Percentiles rank a stretch among this genome's conserved stretches.
Conservation (phyloP, 2,329 filamentous ascomycete species). For the Aspergillus persii region DNA sequence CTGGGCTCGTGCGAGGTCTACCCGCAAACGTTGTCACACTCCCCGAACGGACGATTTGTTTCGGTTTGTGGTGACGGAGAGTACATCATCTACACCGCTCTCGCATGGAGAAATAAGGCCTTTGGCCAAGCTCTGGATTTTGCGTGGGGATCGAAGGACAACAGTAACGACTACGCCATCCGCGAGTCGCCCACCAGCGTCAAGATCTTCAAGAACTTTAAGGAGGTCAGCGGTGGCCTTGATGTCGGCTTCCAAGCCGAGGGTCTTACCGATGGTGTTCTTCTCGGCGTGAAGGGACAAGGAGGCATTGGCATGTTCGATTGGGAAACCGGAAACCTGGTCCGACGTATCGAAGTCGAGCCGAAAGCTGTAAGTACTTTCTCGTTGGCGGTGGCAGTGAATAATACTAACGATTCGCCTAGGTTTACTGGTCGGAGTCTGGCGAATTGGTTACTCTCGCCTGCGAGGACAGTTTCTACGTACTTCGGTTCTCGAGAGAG, state of each 20-base stretch:
- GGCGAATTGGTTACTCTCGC: conserved; percentile 90
- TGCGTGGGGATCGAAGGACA: conserved; percentile 94
- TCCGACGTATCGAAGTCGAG: conserved; percentile 84
- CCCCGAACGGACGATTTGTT: conserved; percentile 90
- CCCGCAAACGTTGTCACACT: conserved; percentile 89
- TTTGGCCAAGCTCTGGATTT: conserved; percentile 96
- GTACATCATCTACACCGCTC: conserved; percentile 97
- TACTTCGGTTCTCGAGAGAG: conserved; percentile 86
- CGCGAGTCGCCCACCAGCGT: conserved; percentile 91
- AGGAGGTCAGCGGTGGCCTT: conserved; percentile 81
- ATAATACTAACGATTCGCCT: conserved; percentile 11
- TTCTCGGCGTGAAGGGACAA: conserved; percentile 92
- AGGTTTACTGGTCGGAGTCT: conserved; percentile 97
- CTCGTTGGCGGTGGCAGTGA: neutral
- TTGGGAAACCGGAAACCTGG: conserved; percentile 85
- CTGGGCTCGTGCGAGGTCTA: conserved; percentile 96
- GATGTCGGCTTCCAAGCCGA: conserved; percentile 96
- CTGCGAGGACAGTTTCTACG: conserved; percentile 93
- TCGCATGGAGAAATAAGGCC: conserved; percentile 95
- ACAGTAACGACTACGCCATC: conserved; percentile 97
- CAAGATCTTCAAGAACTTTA: conserved; percentile 97
- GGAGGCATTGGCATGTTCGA: conserved; percentile 95
- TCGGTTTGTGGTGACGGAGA: conserved; percentile 93
- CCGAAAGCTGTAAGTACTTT: conserved; percentile 54
- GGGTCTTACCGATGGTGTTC: conserved; percentile 79